A percentile compares a stretch with the other conserved stretches of the same genome.
These are phyloP conservation scores for Globisporangium alternatum DNA, from an alignment of 352 stramenopile species.

Conservation along the genomic window DNA sequence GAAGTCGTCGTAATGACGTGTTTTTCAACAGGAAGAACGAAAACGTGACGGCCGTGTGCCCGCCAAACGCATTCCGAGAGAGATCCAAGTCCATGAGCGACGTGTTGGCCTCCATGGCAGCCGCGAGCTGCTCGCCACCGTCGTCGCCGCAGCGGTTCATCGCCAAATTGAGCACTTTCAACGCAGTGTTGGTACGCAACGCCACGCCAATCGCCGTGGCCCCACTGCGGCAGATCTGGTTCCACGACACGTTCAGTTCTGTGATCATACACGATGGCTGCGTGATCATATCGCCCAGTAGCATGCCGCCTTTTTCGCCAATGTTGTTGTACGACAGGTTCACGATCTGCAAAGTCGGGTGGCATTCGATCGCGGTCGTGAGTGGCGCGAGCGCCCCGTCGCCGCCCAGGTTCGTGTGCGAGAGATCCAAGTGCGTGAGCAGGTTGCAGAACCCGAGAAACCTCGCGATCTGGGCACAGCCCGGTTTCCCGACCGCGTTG, in stretches of 20 bases:
- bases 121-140: conserved; percentile 55
- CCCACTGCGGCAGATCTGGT: conserved; percentile 53
- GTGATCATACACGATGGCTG: conserved; percentile 43
- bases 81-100: conserved; percentile 51
- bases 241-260: conserved; percentile 67
- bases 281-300: conserved; percentile 65
- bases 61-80: conserved; percentile 57
- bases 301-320: conserved; percentile 36
- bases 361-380: conserved; percentile 48
- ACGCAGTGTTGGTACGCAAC: conserved; percentile 45
- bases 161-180: conserved; percentile 45
- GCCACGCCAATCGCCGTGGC: conserved; percentile 53
- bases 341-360: conserved; percentile 44
- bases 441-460: conserved; percentile 46
- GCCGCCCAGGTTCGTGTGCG: conserved; percentile 42
- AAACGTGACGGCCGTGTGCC: conserved; percentile 49
- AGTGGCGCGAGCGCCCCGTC: conserved; percentile 43
- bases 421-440: conserved; percentile 60
- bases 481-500: conserved; percentile 54
- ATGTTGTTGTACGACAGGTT: conserved; percentile 73
- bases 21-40: conserved; percentile 58
- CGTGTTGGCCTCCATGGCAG: conserved; percentile 45
- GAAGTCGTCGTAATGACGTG: conserved; percentile 29
- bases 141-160: conserved; percentile 75
- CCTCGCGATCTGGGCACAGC: conserved; percentile 49